These are phyloP conservation scores for Elsinoe perseae DNA, from an alignment of 2,329 filamentous ascomycete species.

Conservation along the genomic window DNA sequence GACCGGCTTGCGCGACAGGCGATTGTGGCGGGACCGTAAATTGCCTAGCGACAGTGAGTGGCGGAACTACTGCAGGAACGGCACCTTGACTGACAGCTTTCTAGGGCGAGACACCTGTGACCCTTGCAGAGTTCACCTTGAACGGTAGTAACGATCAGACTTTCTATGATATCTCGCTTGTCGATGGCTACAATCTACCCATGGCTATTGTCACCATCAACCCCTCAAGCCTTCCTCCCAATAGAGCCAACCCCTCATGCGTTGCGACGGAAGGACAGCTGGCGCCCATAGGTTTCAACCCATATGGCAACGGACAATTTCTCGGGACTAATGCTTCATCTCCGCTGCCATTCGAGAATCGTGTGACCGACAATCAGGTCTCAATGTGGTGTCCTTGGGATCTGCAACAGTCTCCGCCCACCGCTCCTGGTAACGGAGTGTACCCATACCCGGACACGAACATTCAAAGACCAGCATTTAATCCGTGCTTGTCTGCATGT, in stretches of 20 bases:
- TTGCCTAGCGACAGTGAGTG: constrained; percentile 61
- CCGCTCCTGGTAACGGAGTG: constrained; percentile 63
- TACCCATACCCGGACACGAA: constrained; percentile 75
- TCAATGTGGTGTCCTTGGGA: constrained; percentile 74
- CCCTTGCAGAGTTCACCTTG: constrained; percentile 73
- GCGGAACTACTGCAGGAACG: constrained; percentile 17
- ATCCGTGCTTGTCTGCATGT: constrained; percentile 72
- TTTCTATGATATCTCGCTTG: constrained; percentile 78
- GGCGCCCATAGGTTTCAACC: constrained; percentile 36
- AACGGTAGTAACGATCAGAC: constrained; percentile 59
- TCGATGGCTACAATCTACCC: constrained; percentile 77
- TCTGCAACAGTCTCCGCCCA: constrained; percentile 59
- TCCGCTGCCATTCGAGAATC: constrained; percentile 59
- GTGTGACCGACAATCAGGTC: constrained; percentile 50
- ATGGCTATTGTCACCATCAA: constrained; percentile 48
- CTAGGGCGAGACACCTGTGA: constrained; percentile 64
- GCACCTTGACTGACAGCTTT: constrained; percentile 14
- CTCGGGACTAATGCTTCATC: constrained; percentile 57
- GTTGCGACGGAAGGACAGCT: constrained; percentile 62
- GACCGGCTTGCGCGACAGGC: constrained; percentile 61
- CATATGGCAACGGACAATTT: constrained; percentile 47
- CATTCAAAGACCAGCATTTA: constrained; percentile 62
- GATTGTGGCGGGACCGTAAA: constrained; percentile 66
- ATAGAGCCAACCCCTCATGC: constrained; percentile 68
- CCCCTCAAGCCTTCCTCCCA: constrained; percentile 58